Conservation (phyloP, 2,329 filamentous ascomycete species). For the Aspergillus unguis region DNA sequence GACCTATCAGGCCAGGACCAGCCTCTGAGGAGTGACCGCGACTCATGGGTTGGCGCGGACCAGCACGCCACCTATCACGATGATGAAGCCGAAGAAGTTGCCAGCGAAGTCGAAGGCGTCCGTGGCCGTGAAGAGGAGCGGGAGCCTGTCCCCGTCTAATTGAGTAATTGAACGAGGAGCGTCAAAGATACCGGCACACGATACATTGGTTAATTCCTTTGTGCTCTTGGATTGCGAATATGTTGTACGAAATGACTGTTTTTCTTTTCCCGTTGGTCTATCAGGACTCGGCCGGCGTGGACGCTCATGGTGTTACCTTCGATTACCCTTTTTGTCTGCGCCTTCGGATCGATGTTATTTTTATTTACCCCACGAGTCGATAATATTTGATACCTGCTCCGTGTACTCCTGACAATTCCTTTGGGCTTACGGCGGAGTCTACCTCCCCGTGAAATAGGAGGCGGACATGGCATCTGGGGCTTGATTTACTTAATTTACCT, state of each 20-base stretch:
- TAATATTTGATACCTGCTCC: background rate
- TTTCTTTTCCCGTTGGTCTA: constrained; percentile 1
- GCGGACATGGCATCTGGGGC: background rate
- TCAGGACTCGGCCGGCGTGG: constrained; percentile 11
- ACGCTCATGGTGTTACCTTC: constrained; percentile 9
- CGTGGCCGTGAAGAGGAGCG: constrained; percentile 38
- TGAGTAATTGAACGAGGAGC: constrained; percentile 1
- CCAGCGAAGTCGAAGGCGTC: constrained; percentile 32
- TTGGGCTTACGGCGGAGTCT: background rate
- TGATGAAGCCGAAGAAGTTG: constrained; percentile 42
- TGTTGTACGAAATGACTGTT: constrained; percentile 5
- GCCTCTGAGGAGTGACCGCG: constrained; percentile 72
- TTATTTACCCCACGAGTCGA: constrained; percentile 9
- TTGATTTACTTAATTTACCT: constrained; percentile 9
- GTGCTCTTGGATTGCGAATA: constrained; percentile 11
- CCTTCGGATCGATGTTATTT: background rate
- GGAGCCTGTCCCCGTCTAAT: constrained; percentile 24
- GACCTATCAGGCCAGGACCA: constrained; percentile 82
- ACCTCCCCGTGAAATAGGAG: background rate
- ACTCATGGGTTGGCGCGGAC: constrained; percentile 74
- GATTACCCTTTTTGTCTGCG: constrained; percentile 1
- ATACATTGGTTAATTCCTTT: constrained; percentile 12
- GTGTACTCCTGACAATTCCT: background rate
- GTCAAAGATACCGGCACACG: background rate
- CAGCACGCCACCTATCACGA: constrained; percentile 49